phyloP scores from a whole-genome alignment of 2,329 filamentous ascomycete genomes.

The Exophiala alcalophila region DNA sequence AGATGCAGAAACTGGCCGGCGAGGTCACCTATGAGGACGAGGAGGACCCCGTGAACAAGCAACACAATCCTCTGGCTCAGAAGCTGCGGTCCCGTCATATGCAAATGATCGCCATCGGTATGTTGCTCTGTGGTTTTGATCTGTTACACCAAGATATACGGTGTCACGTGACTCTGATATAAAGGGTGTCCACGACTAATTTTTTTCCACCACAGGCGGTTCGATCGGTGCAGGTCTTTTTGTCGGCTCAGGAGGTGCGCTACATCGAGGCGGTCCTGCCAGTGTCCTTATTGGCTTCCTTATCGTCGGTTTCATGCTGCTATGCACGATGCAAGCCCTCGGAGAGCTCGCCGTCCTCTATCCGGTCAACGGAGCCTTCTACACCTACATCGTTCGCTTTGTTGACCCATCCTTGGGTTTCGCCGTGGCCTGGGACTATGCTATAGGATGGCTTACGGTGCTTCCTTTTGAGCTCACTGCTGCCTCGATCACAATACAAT shows the following conservation, averaged over 20 bases:
- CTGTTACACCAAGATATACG: neutral
- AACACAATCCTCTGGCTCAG: constrained; percentile 25
- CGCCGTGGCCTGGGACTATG: constrained; percentile 43
- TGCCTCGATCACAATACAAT: constrained; percentile 27
- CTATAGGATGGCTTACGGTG: constrained; percentile 25
- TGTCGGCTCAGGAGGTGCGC: constrained; percentile 38
- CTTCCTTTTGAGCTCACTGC: constrained; percentile 29
- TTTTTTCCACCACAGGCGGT: constrained; percentile 26
- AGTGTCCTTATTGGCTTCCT: constrained; percentile 45
- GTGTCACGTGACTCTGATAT: neutral
- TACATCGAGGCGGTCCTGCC: constrained; percentile 39
- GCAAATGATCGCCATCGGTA: constrained; percentile 34
- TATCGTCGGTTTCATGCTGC: constrained; percentile 61
- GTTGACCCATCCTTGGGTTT: constrained; percentile 46
- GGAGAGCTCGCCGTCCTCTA: constrained; percentile 78
- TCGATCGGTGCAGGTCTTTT: constrained; percentile 40
- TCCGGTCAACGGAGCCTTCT: constrained; percentile 67
- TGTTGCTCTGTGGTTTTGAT: neutral
- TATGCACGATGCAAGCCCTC: constrained; percentile 50
- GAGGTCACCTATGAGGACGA: constrained; percentile 23
- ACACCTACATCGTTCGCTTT: constrained; percentile 67
- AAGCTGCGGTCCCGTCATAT: constrained; percentile 30
- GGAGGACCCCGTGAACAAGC: constrained; percentile 17
- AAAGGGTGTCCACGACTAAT: constrained; percentile 1
- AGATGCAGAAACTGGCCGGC: constrained; percentile 15